These are phyloP conservation scores for Blastomyces emzantsi DNA, from an alignment of 2,329 filamentous ascomycete genomes.

Conservation along the genomic window DNA sequence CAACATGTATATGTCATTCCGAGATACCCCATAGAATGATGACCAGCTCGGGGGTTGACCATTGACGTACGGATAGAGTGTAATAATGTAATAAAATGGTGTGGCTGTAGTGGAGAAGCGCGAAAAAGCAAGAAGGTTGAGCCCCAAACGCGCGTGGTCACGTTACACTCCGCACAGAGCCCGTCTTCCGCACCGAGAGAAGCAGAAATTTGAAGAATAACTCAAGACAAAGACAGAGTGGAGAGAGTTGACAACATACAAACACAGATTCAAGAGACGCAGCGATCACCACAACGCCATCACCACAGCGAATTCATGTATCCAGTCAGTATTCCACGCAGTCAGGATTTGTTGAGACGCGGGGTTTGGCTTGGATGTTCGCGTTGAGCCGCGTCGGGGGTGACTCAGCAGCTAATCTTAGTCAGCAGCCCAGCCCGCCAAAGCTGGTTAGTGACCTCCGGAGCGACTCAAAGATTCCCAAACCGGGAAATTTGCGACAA, in stretches of 20 bases:
- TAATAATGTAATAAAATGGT: too few relatives aligned
- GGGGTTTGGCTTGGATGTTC: slow-evolving; percentile 22
- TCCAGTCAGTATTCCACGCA: not conserved
- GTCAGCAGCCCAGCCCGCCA: not conserved
- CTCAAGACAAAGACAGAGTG: slow-evolving; percentile 15
- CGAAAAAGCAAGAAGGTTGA: slow-evolving; percentile 4
- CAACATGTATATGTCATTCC: not conserved
- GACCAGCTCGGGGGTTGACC: not conserved
- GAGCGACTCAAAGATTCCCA: too few relatives aligned
- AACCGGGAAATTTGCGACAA: not conserved
- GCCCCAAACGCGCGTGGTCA: slow-evolving; percentile 16
- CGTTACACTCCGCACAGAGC: slow-evolving; percentile 12
- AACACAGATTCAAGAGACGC: not conserved
- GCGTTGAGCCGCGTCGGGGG: slow-evolving; percentile 18
- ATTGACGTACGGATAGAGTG: not conserved
- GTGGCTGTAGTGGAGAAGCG: not conserved
- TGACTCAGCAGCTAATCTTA: slow-evolving; percentile 2
- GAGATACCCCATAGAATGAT: not conserved
- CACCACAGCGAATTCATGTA: not conserved
- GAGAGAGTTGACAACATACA: not conserved
- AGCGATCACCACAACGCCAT: not conserved
- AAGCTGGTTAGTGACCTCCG: too few relatives aligned
- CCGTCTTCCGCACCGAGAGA: not conserved
- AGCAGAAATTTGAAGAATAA: slow-evolving; percentile 1
- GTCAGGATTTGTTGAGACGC: slow-evolving; percentile 17